These are phyloP conservation scores for Oidium heveae DNA, from an alignment of 2,329 filamentous ascomycete genomes.

Conservation along the genomic window DNA sequence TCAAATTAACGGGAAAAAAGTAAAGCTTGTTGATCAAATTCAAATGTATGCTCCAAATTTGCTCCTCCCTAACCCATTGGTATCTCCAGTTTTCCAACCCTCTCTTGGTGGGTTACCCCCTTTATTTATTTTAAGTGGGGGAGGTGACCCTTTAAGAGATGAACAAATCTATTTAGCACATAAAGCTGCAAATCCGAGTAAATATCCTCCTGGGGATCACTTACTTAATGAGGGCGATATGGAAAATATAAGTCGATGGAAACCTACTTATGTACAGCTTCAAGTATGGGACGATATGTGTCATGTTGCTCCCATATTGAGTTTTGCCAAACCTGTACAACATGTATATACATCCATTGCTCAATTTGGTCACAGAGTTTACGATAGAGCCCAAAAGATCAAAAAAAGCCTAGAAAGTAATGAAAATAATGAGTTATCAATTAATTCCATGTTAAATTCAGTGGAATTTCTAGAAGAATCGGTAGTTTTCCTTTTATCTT, in stretches of 20 bases:
- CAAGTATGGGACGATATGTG: conserved; percentile 94
- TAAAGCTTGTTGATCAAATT: conserved; percentile 73
- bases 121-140: conserved; percentile 62
- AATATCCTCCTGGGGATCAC: conserved; percentile 44
- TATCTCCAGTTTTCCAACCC: conserved; percentile 71
- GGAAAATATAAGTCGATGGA: conserved; percentile 35
- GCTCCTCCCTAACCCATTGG: conserved; percentile 61
- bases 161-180: conserved; percentile 91
- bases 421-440: conserved; percentile 8
- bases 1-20: conserved; percentile 39
- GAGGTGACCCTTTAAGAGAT: conserved; percentile 70
- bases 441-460: neutral
- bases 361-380: conserved; percentile 79
- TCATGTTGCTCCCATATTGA: conserved; percentile 78
- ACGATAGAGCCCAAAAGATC: conserved; percentile 57
- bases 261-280: conserved; percentile 72
- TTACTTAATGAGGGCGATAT: conserved; percentile 35
- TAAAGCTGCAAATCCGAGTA: conserved; percentile 64
- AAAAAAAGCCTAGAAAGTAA: conserved; percentile 38
- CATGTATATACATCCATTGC: conserved; percentile 84
- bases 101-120: conserved; percentile 78
- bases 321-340: conserved; percentile 86
- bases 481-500: neutral
- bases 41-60: conserved; percentile 72
- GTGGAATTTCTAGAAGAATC: conserved; percentile 9